These are phyloP conservation scores for Pulicaria dysenterica DNA, from an alignment of 129 eudicot genomes.

Conservation along the genomic window DNA sequence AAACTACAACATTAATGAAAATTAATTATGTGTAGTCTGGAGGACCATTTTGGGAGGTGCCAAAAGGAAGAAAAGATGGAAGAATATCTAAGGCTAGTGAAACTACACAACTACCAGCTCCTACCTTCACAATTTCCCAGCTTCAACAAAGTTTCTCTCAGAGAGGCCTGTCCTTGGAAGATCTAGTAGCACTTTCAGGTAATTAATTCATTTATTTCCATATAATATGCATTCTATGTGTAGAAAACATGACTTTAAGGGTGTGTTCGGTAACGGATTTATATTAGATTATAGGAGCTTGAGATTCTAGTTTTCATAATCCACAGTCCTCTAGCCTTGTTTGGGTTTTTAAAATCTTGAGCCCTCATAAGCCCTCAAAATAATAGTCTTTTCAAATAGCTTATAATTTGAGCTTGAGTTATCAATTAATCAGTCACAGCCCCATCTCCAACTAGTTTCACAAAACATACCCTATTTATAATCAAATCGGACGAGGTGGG, in stretches of 20 bases:
- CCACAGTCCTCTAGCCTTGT: no score
- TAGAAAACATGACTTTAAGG: not conserved
- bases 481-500: not conserved
- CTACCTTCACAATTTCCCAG: conserved; percentile 66
- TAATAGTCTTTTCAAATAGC: no score
- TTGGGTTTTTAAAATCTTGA: no score
- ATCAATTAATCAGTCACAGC: no score
- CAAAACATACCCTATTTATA: no score
- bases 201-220: not conserved
- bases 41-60: conserved; percentile 85
- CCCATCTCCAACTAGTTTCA: no score
- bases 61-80: conserved; percentile 88
- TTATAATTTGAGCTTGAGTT: no score
- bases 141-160: conserved; percentile 74
- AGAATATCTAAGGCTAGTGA: conserved; percentile 76
- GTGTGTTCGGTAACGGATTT: no score
- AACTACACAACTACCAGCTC: conserved; percentile 64
- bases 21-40: conserved; percentile 51
- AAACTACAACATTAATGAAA: not conserved
- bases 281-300: no score
- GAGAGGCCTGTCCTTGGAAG: conserved; percentile 71
- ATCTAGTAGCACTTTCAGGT: conserved; percentile 84
- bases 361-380: no score
- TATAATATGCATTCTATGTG: not conserved
- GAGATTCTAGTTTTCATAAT: no score